Evolutionary conservation across 2,329 filamentous ascomycete species (phyloP).

Genomic region (Didymella sp.): DNA sequence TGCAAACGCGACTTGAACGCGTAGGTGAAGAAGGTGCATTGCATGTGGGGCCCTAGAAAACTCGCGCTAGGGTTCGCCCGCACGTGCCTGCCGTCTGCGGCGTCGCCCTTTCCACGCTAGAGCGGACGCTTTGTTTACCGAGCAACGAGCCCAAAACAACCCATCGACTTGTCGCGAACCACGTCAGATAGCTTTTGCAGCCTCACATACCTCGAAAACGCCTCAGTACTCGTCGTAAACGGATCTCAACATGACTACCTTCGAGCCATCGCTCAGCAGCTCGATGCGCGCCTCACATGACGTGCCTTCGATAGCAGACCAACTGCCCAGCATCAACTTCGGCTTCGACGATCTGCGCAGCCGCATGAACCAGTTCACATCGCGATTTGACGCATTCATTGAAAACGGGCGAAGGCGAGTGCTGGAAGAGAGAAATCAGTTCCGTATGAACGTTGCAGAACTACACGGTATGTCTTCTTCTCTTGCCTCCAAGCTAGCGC

Average conservation of each 20-base stretch:
- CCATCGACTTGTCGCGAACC: slow-evolving; percentile 22
- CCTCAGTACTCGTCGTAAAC: slow-evolving; percentile 5
- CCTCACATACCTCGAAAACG: background rate
- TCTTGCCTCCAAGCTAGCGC: no score
- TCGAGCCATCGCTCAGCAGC: slow-evolving; percentile 73
- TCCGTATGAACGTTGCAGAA: slow-evolving; percentile 87
- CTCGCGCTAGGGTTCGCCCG: slow-evolving; percentile 32
- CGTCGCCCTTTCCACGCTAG: slow-evolving; percentile 20
- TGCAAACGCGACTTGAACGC: slow-evolving; percentile 7
- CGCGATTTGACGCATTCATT: slow-evolving; percentile 91
- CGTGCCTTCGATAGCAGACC: slow-evolving; percentile 73
- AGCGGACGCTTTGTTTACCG: slow-evolving; percentile 37
- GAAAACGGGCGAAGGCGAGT: slow-evolving; percentile 89
- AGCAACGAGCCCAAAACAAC: slow-evolving; percentile 38
- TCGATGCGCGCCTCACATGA: slow-evolving; percentile 66
- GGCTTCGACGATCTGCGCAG: slow-evolving; percentile 95
- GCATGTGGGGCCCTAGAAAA: slow-evolving; percentile 19
- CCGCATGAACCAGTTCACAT: slow-evolving; percentile 91
- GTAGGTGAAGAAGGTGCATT: slow-evolving; percentile 10
- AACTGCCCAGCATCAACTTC: slow-evolving; percentile 89
- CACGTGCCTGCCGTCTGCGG: slow-evolving; percentile 34
- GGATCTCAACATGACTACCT: slow-evolving; percentile 63
- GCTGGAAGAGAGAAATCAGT: slow-evolving; percentile 91
- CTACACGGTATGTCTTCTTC: slow-evolving; percentile 71
- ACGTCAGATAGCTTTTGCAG: slow-evolving; percentile 23